These are phyloP conservation scores for Eucalyptus grandis DNA, from an alignment of 345 rosid species.

Conservation along the genomic window DNA sequence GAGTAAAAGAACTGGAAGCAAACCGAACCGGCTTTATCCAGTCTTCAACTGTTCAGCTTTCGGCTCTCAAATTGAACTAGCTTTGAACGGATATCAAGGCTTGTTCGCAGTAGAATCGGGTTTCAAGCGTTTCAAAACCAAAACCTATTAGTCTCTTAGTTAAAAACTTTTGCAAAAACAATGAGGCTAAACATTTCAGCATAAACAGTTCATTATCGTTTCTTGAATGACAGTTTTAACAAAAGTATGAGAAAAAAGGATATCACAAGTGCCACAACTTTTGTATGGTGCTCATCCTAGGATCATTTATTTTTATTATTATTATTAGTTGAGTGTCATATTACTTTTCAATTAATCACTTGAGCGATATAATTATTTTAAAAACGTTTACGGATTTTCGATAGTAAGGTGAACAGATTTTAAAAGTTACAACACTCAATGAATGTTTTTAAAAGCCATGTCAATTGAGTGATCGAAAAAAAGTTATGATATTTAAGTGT, in stretches of 20 bases:
- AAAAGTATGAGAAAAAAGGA: neutral
- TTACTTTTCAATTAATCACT: neutral
- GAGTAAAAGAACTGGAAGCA: neutral
- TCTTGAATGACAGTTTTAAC: neutral
- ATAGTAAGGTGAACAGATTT: neutral
- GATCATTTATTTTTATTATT: neutral
- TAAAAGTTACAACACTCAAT: neutral
- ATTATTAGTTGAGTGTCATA: neutral
- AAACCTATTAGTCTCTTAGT: neutral
- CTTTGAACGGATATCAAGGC: neutral
- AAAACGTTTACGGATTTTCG: rapidly evolving
- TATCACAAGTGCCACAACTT: neutral
- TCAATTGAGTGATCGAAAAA: neutral
- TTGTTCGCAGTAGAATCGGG: neutral
- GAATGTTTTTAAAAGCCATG: neutral
- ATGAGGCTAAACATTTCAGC: neutral
- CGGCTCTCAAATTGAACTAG: neutral
- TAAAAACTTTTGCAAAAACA: neutral
- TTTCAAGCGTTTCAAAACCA: neutral
- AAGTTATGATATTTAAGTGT: no score
- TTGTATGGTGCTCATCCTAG: rapidly evolving
- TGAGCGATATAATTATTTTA: neutral
- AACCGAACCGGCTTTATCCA: neutral
- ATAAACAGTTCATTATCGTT: neutral
- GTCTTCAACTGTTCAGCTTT: neutral